Evolutionary conservation across 2,329 filamentous ascomycete genomes (phyloP), one percentile per base, ranked within the genome.

Genomic region (Clathrospora elynae): DNA sequence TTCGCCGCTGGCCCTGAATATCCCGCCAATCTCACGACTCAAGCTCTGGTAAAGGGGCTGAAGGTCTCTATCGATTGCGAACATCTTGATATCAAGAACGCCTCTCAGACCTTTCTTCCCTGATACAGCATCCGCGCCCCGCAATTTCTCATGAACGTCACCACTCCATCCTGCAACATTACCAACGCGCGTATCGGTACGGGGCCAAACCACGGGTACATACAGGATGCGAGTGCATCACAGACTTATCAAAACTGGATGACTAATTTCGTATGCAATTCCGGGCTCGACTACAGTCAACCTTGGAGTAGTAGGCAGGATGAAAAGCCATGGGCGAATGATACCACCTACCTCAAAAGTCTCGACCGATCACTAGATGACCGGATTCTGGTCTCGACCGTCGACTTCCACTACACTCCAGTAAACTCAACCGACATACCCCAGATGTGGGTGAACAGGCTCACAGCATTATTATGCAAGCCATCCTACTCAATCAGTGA

Each of bases 381-480:
- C 13, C 14, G 35, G 11, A 29, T 38, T 7, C 12, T 38, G 11
- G 18, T 38, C 10, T 29, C 23, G 17, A 20, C 30, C 6, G 19
- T 38, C 9, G 26, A 38, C 26, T 31, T 20, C n/a, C 25, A 23
- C 14, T 20, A 23, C 4, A 14, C 20, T 10, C 35, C 25, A 7
- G 22, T 8, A 10, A 17, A 31, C 8, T 2, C 10, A 12, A 20
- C 26, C 25, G 35, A 31, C 11, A 31, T 20, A 23, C 24, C 35
- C 8, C 16, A 12, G 4, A 38, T 31, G 9, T 38, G 35, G 35
- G 24, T 38, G 6, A 12, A 38, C 18, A 20, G 23, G 11, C 9
- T 38, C 7, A 38, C 35, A 12, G 25, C 25, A 2, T 14, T 38
- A 17, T 14, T 38, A n/a, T 38, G 35, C 18, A 38, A 38, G 17